phyloP scores from a whole-genome alignment of 345 rosid genomes.

The Populus pruinosa region DNA sequence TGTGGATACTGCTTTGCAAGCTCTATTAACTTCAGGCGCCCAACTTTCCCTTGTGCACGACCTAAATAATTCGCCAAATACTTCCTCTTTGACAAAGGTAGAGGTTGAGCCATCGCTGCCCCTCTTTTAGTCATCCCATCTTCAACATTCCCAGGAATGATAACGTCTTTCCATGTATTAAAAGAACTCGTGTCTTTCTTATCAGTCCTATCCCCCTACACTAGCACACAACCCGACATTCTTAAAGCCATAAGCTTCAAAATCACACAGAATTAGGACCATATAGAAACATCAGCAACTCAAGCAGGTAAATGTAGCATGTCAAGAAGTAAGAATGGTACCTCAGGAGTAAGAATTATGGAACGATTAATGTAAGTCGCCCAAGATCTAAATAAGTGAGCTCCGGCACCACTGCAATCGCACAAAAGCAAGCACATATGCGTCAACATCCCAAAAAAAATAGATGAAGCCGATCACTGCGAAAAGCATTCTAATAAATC shows the following conservation, averaged over 20 bases:
- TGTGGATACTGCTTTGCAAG: conserved; percentile 78
- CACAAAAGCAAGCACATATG: not conserved
- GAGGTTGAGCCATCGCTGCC: conserved; percentile 55
- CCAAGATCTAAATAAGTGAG: conserved; percentile 84
- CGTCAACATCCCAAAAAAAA: not conserved
- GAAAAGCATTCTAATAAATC: not conserved
- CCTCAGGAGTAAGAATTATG: conserved; percentile 82
- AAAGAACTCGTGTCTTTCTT: conserved; percentile 85
- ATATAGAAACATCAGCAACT: not conserved
- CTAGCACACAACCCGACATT: conserved; percentile 15
- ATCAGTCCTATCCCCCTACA: conserved; percentile 95
- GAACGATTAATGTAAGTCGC: conserved; percentile 66
- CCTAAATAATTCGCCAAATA: conserved; percentile 88
- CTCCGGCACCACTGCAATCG: conserved; percentile 46
- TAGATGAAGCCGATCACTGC: not conserved
- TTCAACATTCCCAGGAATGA: conserved; percentile 91
- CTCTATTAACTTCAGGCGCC: conserved; percentile 76
- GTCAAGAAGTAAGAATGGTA: conserved; percentile 15
- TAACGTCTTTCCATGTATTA: conserved; percentile 95
- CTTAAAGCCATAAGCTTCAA: not conserved
- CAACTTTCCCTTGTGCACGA: conserved; percentile 85
- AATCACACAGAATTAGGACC: not conserved
- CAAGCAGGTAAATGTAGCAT: not conserved
- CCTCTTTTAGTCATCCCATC: conserved; percentile 74
- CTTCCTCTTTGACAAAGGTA: conserved; percentile 71